Conservation (phyloP, 306 rosid species). For the Glycine soja region DNA sequence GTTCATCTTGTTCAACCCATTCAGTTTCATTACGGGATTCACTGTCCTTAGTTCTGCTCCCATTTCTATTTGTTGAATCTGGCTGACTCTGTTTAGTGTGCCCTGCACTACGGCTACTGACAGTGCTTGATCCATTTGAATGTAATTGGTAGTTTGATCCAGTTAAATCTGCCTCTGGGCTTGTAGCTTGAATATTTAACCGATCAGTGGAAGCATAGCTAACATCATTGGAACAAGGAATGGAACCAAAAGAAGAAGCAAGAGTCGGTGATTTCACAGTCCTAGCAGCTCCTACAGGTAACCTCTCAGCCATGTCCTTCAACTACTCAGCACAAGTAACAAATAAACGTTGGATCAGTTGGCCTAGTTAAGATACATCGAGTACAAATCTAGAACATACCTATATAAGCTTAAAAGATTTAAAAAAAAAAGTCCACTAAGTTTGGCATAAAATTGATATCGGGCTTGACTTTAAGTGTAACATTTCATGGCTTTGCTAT, state of each 20-base stretch:
- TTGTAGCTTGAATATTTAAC: constrained; percentile 65
- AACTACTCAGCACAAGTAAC: constrained; percentile 60
- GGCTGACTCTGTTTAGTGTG: constrained; percentile 75
- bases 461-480: constrained; percentile 3
- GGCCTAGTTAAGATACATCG: constrained; percentile 22
- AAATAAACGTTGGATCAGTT: constrained; percentile 39
- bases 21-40: constrained; percentile 82
- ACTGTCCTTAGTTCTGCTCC: constrained; percentile 78
- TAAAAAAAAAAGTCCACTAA: background rate
- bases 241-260: constrained; percentile 77
- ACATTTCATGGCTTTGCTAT: background rate
- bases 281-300: constrained; percentile 88
- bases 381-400: constrained; percentile 10
- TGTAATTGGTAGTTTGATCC: constrained; percentile 71
- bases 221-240: constrained; percentile 65
- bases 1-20: constrained; percentile 99
- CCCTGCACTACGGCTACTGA: constrained; percentile 59
- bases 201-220: constrained; percentile 64
- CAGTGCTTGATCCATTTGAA: constrained; percentile 75
- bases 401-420: constrained; percentile 28
- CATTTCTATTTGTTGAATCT: constrained; percentile 71
- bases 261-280: constrained; percentile 77
- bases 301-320: constrained; percentile 98
- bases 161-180: constrained; percentile 73
- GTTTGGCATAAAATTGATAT: constrained; percentile 29